Percentiles rank a stretch among this genome's conserved stretches.
Conservation (phyloP, 345 rosid genomes). For the Citrus mangshanensis region DNA sequence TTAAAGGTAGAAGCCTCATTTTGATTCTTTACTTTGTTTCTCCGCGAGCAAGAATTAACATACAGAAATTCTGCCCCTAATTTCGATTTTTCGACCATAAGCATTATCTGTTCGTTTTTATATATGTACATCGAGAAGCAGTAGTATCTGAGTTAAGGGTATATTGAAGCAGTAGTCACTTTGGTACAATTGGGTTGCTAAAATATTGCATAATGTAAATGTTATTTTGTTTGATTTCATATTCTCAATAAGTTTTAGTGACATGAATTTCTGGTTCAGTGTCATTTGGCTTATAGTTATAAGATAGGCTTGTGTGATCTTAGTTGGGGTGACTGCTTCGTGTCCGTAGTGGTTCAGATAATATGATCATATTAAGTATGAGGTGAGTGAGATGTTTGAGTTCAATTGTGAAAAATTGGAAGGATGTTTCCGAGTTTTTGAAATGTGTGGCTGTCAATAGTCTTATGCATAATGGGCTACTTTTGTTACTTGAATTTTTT, state of each 20-base stretch:
- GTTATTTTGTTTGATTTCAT: background rate
- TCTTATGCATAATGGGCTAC: background rate
- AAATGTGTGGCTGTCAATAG: background rate
- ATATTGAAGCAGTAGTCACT: background rate
- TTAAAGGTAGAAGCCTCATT: conserved; percentile 39
- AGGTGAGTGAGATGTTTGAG: background rate
- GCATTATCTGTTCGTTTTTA: background rate
- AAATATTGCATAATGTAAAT: background rate
- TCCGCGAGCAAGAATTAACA: background rate
- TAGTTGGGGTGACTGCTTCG: background rate
- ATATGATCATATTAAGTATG: background rate
- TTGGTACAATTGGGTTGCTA: background rate
- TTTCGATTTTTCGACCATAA: background rate
- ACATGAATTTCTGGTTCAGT: background rate
- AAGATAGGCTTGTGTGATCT: background rate
- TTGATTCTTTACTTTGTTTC: background rate
- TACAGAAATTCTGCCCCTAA: background rate
- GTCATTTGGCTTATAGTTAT: background rate
- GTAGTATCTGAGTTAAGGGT: background rate
- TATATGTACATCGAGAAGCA: background rate
- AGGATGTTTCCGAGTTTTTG: background rate
- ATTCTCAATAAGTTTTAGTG: background rate
- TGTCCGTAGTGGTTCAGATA: background rate
- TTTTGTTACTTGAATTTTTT: background rate
- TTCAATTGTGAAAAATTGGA: background rate